phyloP scores from a whole-genome alignment of 495 filamentous ascomycete genomes.

The Ramalina peruviana region DNA sequence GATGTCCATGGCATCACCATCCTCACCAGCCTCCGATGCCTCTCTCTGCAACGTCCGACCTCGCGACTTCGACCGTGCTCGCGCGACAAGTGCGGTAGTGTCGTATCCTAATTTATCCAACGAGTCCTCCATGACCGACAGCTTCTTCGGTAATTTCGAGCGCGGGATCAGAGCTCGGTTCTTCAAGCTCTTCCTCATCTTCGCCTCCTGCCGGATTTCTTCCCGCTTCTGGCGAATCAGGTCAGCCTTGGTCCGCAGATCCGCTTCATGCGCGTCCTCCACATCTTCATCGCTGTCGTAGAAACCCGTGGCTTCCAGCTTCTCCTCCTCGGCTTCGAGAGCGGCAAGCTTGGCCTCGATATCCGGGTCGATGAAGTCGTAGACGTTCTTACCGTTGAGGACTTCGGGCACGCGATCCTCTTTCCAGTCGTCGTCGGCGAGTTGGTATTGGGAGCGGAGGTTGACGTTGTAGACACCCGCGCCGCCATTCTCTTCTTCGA shows the following conservation, averaged over 20 bases:
- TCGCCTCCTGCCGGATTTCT: constrained; percentile 79
- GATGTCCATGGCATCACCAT: constrained; percentile 67
- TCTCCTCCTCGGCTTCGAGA: constrained; percentile 89
- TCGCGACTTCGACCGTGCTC: constrained; percentile 56
- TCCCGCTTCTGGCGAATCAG: constrained; percentile 84
- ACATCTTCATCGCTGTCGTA: constrained; percentile 55
- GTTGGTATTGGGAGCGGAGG: constrained; percentile 69
- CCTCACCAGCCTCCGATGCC: constrained; percentile 21
- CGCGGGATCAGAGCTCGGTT: constrained; percentile 87
- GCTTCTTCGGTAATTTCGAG: constrained; percentile 52
- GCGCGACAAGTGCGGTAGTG: constrained; percentile 52
- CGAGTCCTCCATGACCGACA: constrained; percentile 71
- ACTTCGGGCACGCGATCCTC: constrained; percentile 90
- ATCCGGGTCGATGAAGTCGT: constrained; percentile 92
- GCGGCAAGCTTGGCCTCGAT: constrained; percentile 84
- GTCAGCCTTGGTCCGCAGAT: constrained; percentile 80
- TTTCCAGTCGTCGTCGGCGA: constrained; percentile 83
- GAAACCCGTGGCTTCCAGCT: constrained; percentile 70
- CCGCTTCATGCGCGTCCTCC: constrained; percentile 73
- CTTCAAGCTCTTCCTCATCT: constrained; percentile 87
- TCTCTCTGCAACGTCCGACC: constrained; percentile 41
- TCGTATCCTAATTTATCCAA: constrained; percentile 79
- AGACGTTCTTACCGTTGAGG: constrained; percentile 87
- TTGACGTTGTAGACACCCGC: constrained; percentile 92
- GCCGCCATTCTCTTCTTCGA: constrained; percentile 87